Conservation (phyloP, 108 stramenopile genomes). For the Nitzschia sp. region DNA sequence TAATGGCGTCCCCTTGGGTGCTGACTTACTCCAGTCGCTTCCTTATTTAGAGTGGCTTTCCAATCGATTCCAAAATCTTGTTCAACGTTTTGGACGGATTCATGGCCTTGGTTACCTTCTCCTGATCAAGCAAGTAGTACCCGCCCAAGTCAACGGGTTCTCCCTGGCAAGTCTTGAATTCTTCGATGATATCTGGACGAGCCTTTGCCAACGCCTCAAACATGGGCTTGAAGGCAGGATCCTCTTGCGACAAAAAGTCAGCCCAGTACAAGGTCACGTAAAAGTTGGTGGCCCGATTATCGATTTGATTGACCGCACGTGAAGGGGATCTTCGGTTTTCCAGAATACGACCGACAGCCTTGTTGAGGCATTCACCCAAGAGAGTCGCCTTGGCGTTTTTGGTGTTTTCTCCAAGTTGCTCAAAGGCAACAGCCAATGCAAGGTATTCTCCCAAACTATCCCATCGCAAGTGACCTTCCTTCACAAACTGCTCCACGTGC, state of each 20-base stretch:
- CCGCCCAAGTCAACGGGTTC: constrained; percentile 89
- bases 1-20: no score
- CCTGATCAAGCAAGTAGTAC: constrained; percentile 82
- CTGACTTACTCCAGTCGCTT: no score
- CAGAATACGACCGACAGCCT: constrained; percentile 88
- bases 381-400: constrained; percentile 72
- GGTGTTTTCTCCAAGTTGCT: constrained; percentile 56
- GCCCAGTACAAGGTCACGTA: constrained; percentile 94
- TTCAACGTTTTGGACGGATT: constrained; percentile 82
- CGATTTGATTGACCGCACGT: constrained; percentile 89
- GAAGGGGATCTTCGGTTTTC: constrained; percentile 87
- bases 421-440: constrained; percentile 81
- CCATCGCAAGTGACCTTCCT: constrained; percentile 93
- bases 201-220: constrained; percentile 69
- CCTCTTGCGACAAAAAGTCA: constrained; percentile 84
- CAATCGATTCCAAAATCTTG: constrained; percentile 37
- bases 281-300: constrained; percentile 92
- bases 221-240: constrained; percentile 73
- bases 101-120: constrained; percentile 80
- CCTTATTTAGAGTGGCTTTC: neutral
- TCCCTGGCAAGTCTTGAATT: constrained; percentile 82
- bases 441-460: constrained; percentile 84
- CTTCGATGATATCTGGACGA: constrained; percentile 82
- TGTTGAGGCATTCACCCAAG: constrained; percentile 79
- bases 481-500: constrained; percentile 91